Percentiles rank a stretch among this genome's conserved stretches.
These are phyloP conservation scores for Fusarium redolens DNA, from an alignment of 2,329 filamentous ascomycete genomes.

Conservation along the genomic window DNA sequence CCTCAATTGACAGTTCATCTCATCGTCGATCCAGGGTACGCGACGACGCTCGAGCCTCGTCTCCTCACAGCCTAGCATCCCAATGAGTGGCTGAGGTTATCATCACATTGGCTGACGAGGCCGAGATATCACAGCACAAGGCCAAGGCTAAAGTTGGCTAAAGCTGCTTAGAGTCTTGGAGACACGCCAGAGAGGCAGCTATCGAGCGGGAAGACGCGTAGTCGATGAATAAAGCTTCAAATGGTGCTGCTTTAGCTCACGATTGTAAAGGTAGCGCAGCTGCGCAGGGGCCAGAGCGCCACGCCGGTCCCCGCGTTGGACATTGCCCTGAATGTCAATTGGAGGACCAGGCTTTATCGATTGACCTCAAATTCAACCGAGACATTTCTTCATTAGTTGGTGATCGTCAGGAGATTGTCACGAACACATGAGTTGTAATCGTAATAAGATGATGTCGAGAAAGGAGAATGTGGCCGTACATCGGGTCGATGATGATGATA, in stretches of 20 bases:
- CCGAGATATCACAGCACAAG: slow-evolving; percentile 4
- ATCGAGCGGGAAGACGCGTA: slow-evolving; percentile 34
- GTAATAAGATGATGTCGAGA: slow-evolving; percentile 4
- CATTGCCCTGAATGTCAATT: slow-evolving; percentile 10
- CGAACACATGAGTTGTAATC: not conserved
- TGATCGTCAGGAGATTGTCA: slow-evolving; percentile 35
- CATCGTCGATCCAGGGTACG: slow-evolving; percentile 30
- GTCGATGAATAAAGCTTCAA: slow-evolving; percentile 17
- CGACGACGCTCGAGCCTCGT: slow-evolving; percentile 1
- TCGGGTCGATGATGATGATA: not conserved
- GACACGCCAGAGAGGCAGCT: slow-evolving; percentile 16
- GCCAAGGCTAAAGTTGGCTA: slow-evolving; percentile 5
- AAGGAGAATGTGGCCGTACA: not conserved
- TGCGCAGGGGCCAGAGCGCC: slow-evolving; percentile 32
- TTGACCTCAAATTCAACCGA: slow-evolving; percentile 18
- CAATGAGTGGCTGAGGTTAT: not conserved
- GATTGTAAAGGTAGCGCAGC: slow-evolving; percentile 26
- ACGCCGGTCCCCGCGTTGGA: slow-evolving; percentile 10
- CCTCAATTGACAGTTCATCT: slow-evolving; percentile 2
- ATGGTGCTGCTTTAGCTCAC: slow-evolving; percentile 13
- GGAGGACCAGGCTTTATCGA: slow-evolving; percentile 3
- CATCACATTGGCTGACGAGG: slow-evolving; percentile 12
- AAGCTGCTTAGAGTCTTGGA: slow-evolving; percentile 16
- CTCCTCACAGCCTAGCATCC: slow-evolving; percentile 11
- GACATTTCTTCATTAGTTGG: slow-evolving; percentile 14